These are phyloP conservation scores for Cerioporus squamosus DNA, from an alignment of 1,284 basidiomycete genomes.

Conservation along the genomic window DNA sequence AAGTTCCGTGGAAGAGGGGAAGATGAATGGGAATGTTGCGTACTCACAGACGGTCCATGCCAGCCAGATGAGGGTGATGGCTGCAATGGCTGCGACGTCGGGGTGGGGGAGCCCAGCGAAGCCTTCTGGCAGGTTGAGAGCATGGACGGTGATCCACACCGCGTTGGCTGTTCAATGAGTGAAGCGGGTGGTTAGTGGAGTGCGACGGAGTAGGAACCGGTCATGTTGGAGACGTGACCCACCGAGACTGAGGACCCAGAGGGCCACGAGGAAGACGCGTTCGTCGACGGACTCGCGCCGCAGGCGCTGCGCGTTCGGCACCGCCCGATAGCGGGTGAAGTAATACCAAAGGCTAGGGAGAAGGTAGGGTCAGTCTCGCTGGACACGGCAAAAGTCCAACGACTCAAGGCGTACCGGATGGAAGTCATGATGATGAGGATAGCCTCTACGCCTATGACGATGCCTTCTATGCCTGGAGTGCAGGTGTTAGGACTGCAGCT, in stretches of 20 bases:
- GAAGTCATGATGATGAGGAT: constrained; percentile 9
- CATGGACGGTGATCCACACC: constrained; percentile 11
- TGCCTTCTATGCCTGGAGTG: constrained; percentile 8
- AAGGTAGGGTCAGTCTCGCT: no score
- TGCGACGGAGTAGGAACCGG: background rate
- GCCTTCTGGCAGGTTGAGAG: constrained; percentile 7
- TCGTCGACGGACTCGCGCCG: constrained; percentile 5
- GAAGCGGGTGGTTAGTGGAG: background rate
- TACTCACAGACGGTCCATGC: constrained; percentile 16
- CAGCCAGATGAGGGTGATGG: constrained; percentile 13
- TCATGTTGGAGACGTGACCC: background rate
- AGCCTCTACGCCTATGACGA: constrained; percentile 15
- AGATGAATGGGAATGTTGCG: background rate
- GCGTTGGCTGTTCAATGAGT: constrained; percentile 1
- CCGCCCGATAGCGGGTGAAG: constrained; percentile 9
- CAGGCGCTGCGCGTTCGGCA: constrained; percentile 1
- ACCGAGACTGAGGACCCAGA: constrained; percentile 14
- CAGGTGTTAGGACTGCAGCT: background rate
- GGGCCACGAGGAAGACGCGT: constrained; percentile 9
- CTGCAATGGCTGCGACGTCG: constrained; percentile 11
- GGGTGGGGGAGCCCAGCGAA: constrained; percentile 13
- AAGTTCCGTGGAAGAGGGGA: background rate
- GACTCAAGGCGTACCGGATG: constrained; percentile 8
- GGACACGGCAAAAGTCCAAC: no score
- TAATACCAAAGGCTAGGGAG: constrained; percentile 8